Percentiles rank a stretch among this genome's conserved stretches.
phyloP scores from a whole-genome alignment of 768 basidiomycete species.

The Cytidiella melzeri region DNA sequence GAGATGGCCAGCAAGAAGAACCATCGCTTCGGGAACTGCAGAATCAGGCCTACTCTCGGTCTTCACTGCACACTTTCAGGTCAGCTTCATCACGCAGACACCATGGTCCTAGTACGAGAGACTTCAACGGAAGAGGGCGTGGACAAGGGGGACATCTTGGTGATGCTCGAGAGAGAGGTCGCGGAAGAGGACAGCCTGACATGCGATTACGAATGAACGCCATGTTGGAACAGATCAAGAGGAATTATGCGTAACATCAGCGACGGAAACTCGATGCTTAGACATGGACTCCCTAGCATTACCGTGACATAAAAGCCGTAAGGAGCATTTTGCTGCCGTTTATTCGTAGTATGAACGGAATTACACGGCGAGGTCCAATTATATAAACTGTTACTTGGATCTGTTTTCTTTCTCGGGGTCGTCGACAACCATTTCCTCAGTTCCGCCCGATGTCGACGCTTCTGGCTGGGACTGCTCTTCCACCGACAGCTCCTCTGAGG shows the following conservation, averaged over 20 bases:
- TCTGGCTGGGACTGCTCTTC: conserved; percentile 13
- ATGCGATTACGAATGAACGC: conserved; percentile 88
- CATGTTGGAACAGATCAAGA: conserved; percentile 82
- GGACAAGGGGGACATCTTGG: conserved; percentile 37
- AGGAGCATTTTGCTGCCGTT: too few relatives aligned
- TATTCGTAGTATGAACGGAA: too few relatives aligned
- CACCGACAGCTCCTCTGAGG: conserved; percentile 22
- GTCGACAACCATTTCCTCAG: conserved; percentile 17
- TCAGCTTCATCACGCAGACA: conserved; percentile 30
- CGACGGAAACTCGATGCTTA: too few relatives aligned
- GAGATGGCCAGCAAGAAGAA: conserved; percentile 15
- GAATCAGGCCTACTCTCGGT: conserved; percentile 54
- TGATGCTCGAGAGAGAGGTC: conserved; percentile 8
- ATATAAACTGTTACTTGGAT: too few relatives aligned
- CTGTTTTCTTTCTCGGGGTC: conserved; percentile 50
- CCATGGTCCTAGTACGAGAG: conserved; percentile 11
- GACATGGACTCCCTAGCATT: too few relatives aligned
- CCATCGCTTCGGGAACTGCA: conserved; percentile 52
- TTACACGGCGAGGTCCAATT: too few relatives aligned
- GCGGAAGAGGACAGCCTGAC: conserved; percentile 45
- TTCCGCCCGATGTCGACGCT: conserved; percentile 9
- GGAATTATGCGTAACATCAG: conserved; percentile 43
- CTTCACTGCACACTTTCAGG: conserved; percentile 54
- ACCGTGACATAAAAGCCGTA: too few relatives aligned
- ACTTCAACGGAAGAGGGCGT: conserved; percentile 24